Percentiles rank a stretch among this genome's conserved stretches.
phyloP scores from a whole-genome alignment of 805 yeast species.

The Candida schatavii region DNA sequence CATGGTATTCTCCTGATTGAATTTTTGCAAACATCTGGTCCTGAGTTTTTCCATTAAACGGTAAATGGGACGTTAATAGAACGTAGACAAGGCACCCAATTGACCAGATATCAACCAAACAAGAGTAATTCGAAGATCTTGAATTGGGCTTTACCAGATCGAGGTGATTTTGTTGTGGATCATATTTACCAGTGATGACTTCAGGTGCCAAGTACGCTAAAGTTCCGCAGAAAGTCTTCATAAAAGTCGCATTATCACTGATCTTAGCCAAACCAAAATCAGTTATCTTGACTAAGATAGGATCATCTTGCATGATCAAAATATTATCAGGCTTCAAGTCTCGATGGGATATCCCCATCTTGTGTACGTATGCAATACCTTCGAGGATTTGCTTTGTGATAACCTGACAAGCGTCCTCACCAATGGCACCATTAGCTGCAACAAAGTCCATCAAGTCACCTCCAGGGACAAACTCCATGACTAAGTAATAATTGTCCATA shows the following conservation, averaged over 20 bases:
- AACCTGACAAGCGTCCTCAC: slow-evolving; percentile 86
- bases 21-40: slow-evolving; percentile 79
- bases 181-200: slow-evolving; percentile 60
- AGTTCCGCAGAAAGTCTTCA: slow-evolving; percentile 98
- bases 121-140: slow-evolving; percentile 53
- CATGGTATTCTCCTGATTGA: slow-evolving; percentile 74
- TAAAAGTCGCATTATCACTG: slow-evolving; percentile 75
- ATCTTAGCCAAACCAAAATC: slow-evolving; percentile 96
- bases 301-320: slow-evolving; percentile 84
- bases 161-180: slow-evolving; percentile 22
- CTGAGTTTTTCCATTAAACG: slow-evolving; percentile 92
- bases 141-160: slow-evolving; percentile 14
- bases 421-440: slow-evolving; percentile 86
- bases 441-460: slow-evolving; percentile 98
- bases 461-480: slow-evolving; percentile 95
- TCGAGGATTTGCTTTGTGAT: slow-evolving; percentile 79
- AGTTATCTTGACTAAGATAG: slow-evolving; percentile 86
- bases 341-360: slow-evolving; percentile 88
- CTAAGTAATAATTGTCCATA: slow-evolving; percentile 71
- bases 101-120: slow-evolving; percentile 96
- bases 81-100: slow-evolving; percentile 93
- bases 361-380: slow-evolving; percentile 86
- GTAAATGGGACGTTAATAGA: slow-evolving; percentile 86
- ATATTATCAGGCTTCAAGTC: slow-evolving; percentile 97
- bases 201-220: slow-evolving; percentile 97